Base-by-base conservation (phyloP, 805 yeast genomes). In the Zygosaccharomyces pseudorouxii region DNA sequence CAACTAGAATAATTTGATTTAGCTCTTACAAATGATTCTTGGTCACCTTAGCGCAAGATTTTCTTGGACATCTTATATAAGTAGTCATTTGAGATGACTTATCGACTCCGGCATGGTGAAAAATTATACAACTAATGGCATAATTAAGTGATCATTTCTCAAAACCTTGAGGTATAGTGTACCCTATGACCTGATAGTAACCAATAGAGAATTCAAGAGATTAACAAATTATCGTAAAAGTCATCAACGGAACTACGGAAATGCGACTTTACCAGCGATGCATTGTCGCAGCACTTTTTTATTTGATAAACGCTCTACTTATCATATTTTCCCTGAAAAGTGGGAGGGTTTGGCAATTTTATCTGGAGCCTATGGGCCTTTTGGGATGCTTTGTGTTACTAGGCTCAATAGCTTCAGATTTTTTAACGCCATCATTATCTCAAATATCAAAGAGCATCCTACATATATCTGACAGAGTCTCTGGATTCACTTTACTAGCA, bases 401-500 rank as follows among this genome's bases (percentile, higher is more conserved):
- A 47, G 96, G 96, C 0, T 64, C 84, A 8, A 78, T 93, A 1
- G 95, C 97, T 0, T 83, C 92, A 3, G 89, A 86, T 62, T 87
- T 76, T 59, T 67, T 92, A 40, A 84, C 95, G 37, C 95, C 96
- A 1, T 89, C 87, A 54, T 66, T 90, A 25, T 77, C 82, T 40
- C 73, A 80, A 16, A 74, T 90, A 12, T 82, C 97, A 0, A 71
- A 72, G 11, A 57, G 58, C 10, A 63, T 76, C 12, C 66, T 89
- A 8, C 75, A 79, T 7, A 67, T 92, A 44, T 79, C 90, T 14
- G 93, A 88, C 51, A 80, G 86, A 49, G 68, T 90, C 16, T 82
- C 93, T 10, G 98, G 98, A 0, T 75, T 92, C 55, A 90, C 97
- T 0, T 69, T 92, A 19, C 70, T 93, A 45, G 96, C 98, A 0